Evolutionary conservation across 805 yeast species (phyloP), one percentile per base, ranked within the genome.

Genomic region (Lipomyces sp.): DNA sequence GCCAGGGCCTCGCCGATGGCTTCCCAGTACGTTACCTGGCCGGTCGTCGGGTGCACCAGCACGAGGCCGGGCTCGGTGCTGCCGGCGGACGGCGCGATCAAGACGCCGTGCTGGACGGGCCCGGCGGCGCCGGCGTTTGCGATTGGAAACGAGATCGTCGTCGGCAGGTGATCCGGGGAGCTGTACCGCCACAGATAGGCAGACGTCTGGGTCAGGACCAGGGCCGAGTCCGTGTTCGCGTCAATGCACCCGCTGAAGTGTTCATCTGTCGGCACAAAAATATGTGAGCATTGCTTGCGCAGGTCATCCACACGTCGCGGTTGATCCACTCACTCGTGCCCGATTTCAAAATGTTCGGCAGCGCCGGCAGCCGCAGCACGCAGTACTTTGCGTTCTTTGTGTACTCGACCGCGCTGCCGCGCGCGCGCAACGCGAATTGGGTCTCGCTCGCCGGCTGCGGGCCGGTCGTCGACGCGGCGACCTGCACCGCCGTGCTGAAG

Each of bases 1-100:
- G 86, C 79, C 0, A 88, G 81, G 0, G 88, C 85, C 51, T 78
- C 78, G 55, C 79, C 83, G 11, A 87, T 80, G 47, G 86, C 79
- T 62, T 86, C 95, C 70, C 83, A 84, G 66, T 82, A 89, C 23
- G 76, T 75, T 42, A 85, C 67, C 18, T 66, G 63, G 0, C 96
- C 95, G 0, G 79, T 60, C 18, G 72, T 64, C 0, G 82, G 71
- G 61, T 83, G 79, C 19, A 86, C 73, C 4, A 83, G 76, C 5
- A 84, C 81, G 35, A 88, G 68, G 8, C 96, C 96, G 0, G 95
- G 91, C 45, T 74, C 74, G 2, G 64, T 53, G 21, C 69, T 62
- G 2, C 82, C 80, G 3, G 78, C 76, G 5, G 79, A 67, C 2
- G 91, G 82, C 10, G 74, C 63, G 1, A 86, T 79, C 33, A 86